Evolutionary conservation across 164 flowering plant genomes (phyloP).

Genomic region (Piper betle): DNA sequence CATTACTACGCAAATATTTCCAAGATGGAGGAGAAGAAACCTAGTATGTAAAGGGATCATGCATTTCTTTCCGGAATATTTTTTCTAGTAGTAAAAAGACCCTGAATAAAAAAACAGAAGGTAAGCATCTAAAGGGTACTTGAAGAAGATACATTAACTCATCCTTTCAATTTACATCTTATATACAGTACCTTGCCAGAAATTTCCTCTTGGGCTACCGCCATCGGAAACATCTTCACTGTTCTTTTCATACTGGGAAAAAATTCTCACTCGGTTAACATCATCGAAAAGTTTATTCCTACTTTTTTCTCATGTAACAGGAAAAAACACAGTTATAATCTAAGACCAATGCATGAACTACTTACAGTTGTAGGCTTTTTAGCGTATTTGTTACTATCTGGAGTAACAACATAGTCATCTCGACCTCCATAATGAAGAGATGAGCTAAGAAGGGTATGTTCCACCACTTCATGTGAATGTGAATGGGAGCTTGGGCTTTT

Average conservation of each 20-base stretch:
- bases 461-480: constrained; percentile 29
- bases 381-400: constrained; percentile 18
- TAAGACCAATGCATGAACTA: background rate
- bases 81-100: background rate
- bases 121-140: background rate
- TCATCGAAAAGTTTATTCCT: background rate
- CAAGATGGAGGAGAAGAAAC: background rate
- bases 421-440: constrained; percentile 85
- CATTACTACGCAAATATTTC: too few species aligned
- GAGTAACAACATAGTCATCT: constrained; percentile 37
- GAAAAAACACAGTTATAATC: background rate
- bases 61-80: background rate
- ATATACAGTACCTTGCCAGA: constrained; percentile 17
- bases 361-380: constrained; percentile 44
- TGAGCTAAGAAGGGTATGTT: constrained; percentile 58
- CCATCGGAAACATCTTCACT: constrained; percentile 42
- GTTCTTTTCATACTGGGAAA: constrained; percentile 44
- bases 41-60: background rate
- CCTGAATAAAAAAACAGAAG: background rate
- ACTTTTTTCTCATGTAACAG: too few species aligned
- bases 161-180: background rate
- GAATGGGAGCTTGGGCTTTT: constrained; percentile 25
- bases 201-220: constrained; percentile 61
- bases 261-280: background rate
- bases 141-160: too few species aligned